Percentiles rank a stretch among this genome's conserved stretches.
These are phyloP conservation scores for Suhomyces canberraensis DNA, from an alignment of 805 yeast species.

Conservation along the genomic window DNA sequence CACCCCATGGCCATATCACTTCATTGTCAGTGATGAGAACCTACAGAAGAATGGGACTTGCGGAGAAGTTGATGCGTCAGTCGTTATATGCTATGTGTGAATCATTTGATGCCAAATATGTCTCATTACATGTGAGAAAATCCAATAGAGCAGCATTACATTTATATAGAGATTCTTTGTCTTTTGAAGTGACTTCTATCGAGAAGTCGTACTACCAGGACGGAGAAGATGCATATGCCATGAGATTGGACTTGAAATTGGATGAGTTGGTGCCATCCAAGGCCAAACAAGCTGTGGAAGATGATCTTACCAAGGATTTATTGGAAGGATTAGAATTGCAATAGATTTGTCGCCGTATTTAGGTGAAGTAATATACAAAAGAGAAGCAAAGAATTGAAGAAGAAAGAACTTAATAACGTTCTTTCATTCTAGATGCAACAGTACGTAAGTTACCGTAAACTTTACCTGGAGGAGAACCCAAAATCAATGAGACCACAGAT, in stretches of 20 bases:
- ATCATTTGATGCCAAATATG: constrained; percentile 75
- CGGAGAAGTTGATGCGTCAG: constrained; percentile 87
- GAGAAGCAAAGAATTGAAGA: neutral
- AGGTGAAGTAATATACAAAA: constrained; percentile 4
- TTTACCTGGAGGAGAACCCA: constrained; percentile 98
- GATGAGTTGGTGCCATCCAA: constrained; percentile 61
- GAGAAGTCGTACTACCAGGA: constrained; percentile 93
- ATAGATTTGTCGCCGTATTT: neutral
- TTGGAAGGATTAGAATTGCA: constrained; percentile 16
- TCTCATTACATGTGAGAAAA: constrained; percentile 88
- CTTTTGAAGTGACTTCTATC: constrained; percentile 76
- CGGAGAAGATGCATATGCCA: constrained; percentile 96
- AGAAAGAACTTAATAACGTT: constrained; percentile 61
- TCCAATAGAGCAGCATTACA: constrained; percentile 93
- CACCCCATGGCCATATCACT: constrained; percentile 92
- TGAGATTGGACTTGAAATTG: constrained; percentile 67
- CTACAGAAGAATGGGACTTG: constrained; percentile 91
- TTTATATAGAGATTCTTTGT: constrained; percentile 79
- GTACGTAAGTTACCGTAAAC: constrained; percentile 96
- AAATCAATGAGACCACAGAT: constrained; percentile 87
- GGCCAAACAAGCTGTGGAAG: constrained; percentile 42
- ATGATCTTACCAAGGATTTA: constrained; percentile 48
- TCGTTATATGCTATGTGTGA: constrained; percentile 77
- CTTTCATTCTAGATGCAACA: constrained; percentile 95
- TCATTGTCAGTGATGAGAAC: constrained; percentile 93